phyloP scores from a whole-genome alignment of 306 rosid genomes.

The Trifolium pratense region DNA sequence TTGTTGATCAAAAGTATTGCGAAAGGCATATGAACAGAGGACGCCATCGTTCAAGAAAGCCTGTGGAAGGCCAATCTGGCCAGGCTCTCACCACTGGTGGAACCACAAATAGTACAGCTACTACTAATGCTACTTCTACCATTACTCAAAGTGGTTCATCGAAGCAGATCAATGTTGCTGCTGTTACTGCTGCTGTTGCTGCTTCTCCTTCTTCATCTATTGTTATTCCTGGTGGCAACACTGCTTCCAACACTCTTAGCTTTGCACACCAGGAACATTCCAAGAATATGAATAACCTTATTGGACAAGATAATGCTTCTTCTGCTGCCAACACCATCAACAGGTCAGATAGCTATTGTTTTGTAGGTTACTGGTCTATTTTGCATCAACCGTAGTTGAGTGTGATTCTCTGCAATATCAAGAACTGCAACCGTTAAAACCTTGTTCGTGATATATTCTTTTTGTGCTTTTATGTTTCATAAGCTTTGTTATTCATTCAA shows the following conservation, averaged over 20 bases:
- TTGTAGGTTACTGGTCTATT: background rate
- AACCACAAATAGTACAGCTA: constrained; percentile 22
- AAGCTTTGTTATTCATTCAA: background rate
- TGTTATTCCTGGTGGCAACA: constrained; percentile 45
- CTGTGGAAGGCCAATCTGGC: constrained; percentile 99
- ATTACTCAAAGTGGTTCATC: constrained; percentile 36
- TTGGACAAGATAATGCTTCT: constrained; percentile 57
- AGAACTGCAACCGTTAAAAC: background rate
- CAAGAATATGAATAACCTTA: constrained; percentile 56
- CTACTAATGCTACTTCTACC: constrained; percentile 1
- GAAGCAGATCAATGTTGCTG: constrained; percentile 43
- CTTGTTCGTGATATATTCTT: background rate
- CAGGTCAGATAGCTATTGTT: constrained; percentile 49
- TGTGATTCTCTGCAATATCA: background rate
- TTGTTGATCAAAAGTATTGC: constrained; percentile 89
- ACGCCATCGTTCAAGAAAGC: constrained; percentile 99
- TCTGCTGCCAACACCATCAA: constrained; percentile 55
- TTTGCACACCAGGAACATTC: constrained; percentile 57
- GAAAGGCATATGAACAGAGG: constrained; percentile 97
- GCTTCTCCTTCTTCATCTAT: constrained; percentile 45
- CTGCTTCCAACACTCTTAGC: constrained; percentile 50
- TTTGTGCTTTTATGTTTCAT: background rate
- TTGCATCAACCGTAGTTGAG: background rate
- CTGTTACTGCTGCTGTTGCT: constrained; percentile 40
- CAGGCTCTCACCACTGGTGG: constrained; percentile 54